Base-by-base conservation (phyloP, 805 yeast species). In the Sugiyamaella lignohabitans region DNA sequence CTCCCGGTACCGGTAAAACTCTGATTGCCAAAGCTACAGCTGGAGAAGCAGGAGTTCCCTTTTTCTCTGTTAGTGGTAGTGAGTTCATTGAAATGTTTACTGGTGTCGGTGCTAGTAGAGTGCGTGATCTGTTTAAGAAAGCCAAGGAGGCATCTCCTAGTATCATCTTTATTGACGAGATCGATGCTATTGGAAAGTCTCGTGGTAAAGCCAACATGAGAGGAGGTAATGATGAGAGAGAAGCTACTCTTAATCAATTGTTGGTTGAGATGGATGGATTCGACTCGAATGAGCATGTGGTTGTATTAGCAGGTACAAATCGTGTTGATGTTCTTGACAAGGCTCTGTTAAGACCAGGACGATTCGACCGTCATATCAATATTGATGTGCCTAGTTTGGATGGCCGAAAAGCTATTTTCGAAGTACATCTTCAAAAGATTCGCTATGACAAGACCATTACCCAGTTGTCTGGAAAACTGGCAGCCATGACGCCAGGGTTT, bases 1-100 rank as follows among this genome's bases (percentile, higher is more conserved):
- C 96, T 16, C 97, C 97, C 38, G 97, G 97, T 72, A 88, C 97
- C 2, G 97, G 97, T 78, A 88, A 88, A 66, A 88, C 97, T 0
- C 68, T 88, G 53, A 69, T 88, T 47, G 96, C 96, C 20, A 87
- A 85, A 64, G 96, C 96, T 10, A 88, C 96, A 21, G 97, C 96
- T 2, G 96, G 97, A 57, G 96, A 88, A 64, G 96, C 96, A 1
- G 93, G 87, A 43, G 97, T 88, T 43, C 96, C 97, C 21, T 88
- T 88, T 64, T 80, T 80, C 54, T 82, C 93, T 19, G 96, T 88
- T 4, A 84, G 94, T 1, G 96, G 96, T 58, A 87, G 96, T 11
- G 96, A 88, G 63, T 88, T 88, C 56, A 94, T 87, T n/a, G 96
- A 88, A 65, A 88, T 88, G 96, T 88, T 86, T 71, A 94, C 86